Conservation (phyloP, 768 basidiomycete species). For the Leccinum fibrillosum region DNA sequence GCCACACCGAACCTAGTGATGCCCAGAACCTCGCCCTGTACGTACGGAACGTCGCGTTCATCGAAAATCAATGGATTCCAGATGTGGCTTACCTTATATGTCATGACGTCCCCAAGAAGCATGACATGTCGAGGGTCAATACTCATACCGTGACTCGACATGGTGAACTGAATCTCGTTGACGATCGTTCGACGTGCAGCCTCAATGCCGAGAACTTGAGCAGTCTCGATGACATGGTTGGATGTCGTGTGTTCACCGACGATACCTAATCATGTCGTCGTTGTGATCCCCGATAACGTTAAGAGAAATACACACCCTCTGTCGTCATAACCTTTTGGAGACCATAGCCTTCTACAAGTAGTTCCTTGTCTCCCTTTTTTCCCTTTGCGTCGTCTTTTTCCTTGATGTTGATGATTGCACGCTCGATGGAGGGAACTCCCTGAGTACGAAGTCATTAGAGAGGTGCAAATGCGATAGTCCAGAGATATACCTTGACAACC, state of each 20-base stretch:
- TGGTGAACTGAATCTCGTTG: slow-evolving; percentile 96
- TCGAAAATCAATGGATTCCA: neutral
- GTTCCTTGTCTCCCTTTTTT: slow-evolving; percentile 84
- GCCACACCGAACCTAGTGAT: slow-evolving; percentile 99
- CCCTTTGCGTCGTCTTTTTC: slow-evolving; percentile 78
- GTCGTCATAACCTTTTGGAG: slow-evolving; percentile 96
- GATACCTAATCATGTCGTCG: slow-evolving; percentile 57
- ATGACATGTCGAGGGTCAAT: slow-evolving; percentile 99
- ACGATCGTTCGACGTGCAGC: slow-evolving; percentile 93
- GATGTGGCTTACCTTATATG: slow-evolving; percentile 74
- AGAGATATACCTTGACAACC: slow-evolving; percentile 73
- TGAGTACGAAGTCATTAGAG: slow-evolving; percentile 25
- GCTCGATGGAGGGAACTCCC: slow-evolving; percentile 84
- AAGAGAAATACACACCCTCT: slow-evolving; percentile 57
- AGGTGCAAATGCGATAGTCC: neutral
- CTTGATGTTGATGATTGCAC: slow-evolving; percentile 96
- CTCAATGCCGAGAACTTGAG: slow-evolving; percentile 95
- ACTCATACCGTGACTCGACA: slow-evolving; percentile 96
- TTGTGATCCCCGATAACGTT: neutral
- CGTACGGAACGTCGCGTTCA: neutral
- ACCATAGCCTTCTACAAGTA: slow-evolving; percentile 97
- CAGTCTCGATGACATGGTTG: slow-evolving; percentile 96
- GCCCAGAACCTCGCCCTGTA: slow-evolving; percentile 91
- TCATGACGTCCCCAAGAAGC: slow-evolving; percentile 98
- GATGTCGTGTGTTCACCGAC: slow-evolving; percentile 89